phyloP scores from a whole-genome alignment of 805 yeast species.

The Candida nemodendra region DNA sequence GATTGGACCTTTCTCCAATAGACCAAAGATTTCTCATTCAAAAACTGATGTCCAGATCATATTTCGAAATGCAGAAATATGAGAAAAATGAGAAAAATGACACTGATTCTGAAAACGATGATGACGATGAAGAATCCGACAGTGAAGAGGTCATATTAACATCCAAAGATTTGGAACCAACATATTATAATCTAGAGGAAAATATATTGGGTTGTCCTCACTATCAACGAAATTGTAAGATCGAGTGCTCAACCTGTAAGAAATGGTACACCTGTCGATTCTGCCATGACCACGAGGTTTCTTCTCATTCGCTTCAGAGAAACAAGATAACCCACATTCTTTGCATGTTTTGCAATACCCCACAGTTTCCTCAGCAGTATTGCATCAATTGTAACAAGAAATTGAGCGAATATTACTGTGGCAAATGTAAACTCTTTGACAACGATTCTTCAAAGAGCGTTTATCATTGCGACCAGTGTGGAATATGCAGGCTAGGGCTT shows the following conservation, averaged over 20 bases:
- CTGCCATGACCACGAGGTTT: constrained; percentile 71
- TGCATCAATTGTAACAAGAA: constrained; percentile 67
- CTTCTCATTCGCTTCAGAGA: constrained; percentile 57
- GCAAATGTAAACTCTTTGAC: constrained; percentile 77
- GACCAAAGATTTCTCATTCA: constrained; percentile 55
- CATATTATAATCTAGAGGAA: constrained; percentile 44
- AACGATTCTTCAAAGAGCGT: constrained; percentile 75
- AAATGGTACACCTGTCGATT: constrained; percentile 80
- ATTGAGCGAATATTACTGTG: constrained; percentile 77
- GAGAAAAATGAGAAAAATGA: constrained; percentile 19
- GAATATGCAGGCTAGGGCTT: constrained; percentile 85
- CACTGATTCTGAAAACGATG: constrained; percentile 8
- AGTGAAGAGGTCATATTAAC: constrained; percentile 42
- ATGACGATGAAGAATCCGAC: constrained; percentile 20
- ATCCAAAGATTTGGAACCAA: constrained; percentile 46
- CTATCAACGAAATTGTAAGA: constrained; percentile 78
- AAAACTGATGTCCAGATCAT: constrained; percentile 67
- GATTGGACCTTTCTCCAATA: constrained; percentile 37
- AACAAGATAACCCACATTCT: constrained; percentile 62
- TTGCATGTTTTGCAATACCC: constrained; percentile 77
- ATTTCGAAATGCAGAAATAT: constrained; percentile 43
- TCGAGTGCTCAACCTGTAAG: constrained; percentile 74
- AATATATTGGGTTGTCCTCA: constrained; percentile 73
- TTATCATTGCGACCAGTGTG: constrained; percentile 91
- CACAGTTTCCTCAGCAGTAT: constrained; percentile 69